These are phyloP conservation scores for Botrytis medusae DNA, from an alignment of 2,329 filamentous ascomycete species.

Conservation along the genomic window DNA sequence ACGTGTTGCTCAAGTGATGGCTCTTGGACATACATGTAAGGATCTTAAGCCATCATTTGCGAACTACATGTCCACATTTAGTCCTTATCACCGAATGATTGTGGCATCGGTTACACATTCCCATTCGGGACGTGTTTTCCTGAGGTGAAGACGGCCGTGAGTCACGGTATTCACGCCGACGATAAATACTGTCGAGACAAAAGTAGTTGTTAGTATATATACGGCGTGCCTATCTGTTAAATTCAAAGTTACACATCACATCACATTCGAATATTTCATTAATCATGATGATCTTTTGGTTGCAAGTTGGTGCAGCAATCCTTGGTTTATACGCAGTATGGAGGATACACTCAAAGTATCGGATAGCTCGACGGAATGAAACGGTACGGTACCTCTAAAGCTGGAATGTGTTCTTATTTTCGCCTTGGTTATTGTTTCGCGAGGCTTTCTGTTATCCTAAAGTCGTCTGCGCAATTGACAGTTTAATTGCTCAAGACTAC, in stretches of 20 bases:
- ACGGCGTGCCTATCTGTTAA: background rate
- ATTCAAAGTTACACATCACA: background rate
- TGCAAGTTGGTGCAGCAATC: background rate
- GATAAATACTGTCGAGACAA: background rate
- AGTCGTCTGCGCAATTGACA: background rate
- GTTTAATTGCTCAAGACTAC: background rate
- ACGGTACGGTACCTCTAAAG: background rate
- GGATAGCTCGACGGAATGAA: background rate
- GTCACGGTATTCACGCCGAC: background rate
- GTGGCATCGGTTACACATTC: conserved; percentile 7
- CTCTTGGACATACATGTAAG: background rate
- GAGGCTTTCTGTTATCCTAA: no score
- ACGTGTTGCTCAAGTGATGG: background rate
- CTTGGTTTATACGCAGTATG: conserved; percentile 4
- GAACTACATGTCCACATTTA: background rate
- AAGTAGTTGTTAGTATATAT: background rate
- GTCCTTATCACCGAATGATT: background rate
- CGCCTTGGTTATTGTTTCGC: no score
- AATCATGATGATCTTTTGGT: background rate
- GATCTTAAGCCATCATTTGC: background rate
- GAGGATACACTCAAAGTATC: conserved; percentile 1
- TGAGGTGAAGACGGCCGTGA: background rate
- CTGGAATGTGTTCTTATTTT: background rate
- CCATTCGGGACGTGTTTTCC: conserved; percentile 10
- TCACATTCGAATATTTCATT: background rate